These are phyloP conservation scores for Coemansia asiatica DNA, from an alignment of 192 early-diverging fungal species.

Conservation along the genomic window DNA sequence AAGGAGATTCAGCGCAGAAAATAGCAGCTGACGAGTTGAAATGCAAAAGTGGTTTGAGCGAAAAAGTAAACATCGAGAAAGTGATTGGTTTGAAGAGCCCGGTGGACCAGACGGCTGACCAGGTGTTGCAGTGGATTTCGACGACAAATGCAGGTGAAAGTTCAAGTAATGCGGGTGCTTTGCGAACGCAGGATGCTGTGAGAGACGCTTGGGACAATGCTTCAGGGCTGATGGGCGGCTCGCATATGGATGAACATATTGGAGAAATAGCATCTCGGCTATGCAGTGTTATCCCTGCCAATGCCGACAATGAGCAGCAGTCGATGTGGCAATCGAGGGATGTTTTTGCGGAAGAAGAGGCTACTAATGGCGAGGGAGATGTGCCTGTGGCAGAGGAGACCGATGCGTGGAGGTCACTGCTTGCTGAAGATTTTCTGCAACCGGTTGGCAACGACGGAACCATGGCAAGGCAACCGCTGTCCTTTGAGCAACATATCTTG, in stretches of 20 bases:
- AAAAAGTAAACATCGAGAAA: background rate
- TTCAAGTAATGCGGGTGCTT: background rate
- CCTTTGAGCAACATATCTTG: background rate
- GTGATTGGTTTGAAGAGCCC: too few species aligned
- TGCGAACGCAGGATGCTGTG: background rate
- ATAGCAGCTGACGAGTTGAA: background rate
- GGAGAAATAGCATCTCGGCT: slow-evolving; percentile 35
- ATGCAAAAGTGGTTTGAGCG: background rate
- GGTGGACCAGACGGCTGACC: slow-evolving; percentile 12
- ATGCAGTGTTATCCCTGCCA: slow-evolving; percentile 17
- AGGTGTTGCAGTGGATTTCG: slow-evolving; percentile 37
- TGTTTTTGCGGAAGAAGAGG: background rate
- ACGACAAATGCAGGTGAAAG: background rate
- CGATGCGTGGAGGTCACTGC: slow-evolving; percentile 2
- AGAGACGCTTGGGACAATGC: slow-evolving; percentile 31
- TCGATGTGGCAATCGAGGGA: too few species aligned
- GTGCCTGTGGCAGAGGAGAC: slow-evolving; percentile 1
- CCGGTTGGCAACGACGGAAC: background rate
- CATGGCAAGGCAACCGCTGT: background rate
- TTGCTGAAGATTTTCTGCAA: background rate
- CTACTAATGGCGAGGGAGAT: background rate
- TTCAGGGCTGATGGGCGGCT: slow-evolving; percentile 38
- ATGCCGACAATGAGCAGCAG: background rate
- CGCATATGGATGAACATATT: slow-evolving; percentile 20
- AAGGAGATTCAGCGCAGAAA: background rate